Percentiles rank a stretch among this genome's conserved stretches.
Conservation (phyloP, 2,329 filamentous ascomycete genomes). For the Zalaria sp. region DNA sequence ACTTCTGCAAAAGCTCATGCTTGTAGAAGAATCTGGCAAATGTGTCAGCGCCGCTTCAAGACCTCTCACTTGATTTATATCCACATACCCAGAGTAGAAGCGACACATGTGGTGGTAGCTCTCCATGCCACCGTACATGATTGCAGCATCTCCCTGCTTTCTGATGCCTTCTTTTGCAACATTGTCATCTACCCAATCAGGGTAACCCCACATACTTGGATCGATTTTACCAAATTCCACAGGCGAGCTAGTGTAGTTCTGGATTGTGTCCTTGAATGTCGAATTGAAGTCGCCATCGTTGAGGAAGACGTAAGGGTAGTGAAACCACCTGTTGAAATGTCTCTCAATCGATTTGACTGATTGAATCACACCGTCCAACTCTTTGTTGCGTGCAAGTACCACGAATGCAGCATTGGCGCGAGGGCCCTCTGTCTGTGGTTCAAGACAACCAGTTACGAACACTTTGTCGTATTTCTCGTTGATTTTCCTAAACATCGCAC, state of each 20-base stretch:
- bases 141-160: slow-evolving; percentile 90
- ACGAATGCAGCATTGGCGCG: slow-evolving; percentile 92
- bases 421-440: slow-evolving; percentile 58
- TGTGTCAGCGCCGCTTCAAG: neutral
- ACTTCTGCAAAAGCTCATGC: slow-evolving; percentile 85
- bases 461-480: slow-evolving; percentile 96
- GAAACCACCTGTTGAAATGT: slow-evolving; percentile 97
- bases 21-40: slow-evolving; percentile 76
- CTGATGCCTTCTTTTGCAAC: slow-evolving; percentile 91
- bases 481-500: slow-evolving; percentile 57
- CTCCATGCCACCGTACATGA: slow-evolving; percentile 99
- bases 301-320: slow-evolving; percentile 96
- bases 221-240: slow-evolving; percentile 95
- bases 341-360: slow-evolving; percentile 96
- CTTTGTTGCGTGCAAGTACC: slow-evolving; percentile 88
- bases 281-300: slow-evolving; percentile 97
- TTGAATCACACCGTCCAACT: slow-evolving; percentile 88
- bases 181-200: slow-evolving; percentile 89
- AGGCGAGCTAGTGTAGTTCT: slow-evolving; percentile 73
- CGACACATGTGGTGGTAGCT: slow-evolving; percentile 99
- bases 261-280: slow-evolving; percentile 75
- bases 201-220: slow-evolving; percentile 85
- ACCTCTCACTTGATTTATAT: neutral
- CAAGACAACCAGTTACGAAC: slow-evolving; percentile 79
- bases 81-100: slow-evolving; percentile 88